Evolutionary conservation across 345 rosid genomes (phyloP).

Genomic region (Orychophragmus violaceus): DNA sequence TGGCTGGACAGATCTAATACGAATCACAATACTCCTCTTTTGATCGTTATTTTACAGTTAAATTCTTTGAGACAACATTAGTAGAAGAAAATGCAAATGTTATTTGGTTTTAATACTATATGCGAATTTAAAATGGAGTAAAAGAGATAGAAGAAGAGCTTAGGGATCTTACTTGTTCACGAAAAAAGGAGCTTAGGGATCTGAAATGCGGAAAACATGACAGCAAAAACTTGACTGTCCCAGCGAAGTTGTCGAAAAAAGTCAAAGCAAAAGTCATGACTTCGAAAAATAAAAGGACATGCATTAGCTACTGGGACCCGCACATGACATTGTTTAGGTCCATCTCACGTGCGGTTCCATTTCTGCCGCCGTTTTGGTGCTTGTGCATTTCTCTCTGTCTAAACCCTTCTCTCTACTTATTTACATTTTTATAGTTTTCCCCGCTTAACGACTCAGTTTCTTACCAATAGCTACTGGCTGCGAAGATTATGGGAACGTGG

Average conservation of each 20-base stretch:
- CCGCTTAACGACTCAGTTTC: background rate
- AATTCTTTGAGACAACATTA: constrained; percentile 1
- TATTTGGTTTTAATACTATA: background rate
- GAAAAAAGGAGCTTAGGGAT: constrained; percentile 56
- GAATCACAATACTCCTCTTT: background rate
- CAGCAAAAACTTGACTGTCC: constrained; percentile 38
- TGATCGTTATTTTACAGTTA: background rate
- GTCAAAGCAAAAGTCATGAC: constrained; percentile 33
- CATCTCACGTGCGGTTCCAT: constrained; percentile 49
- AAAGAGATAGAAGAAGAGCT: background rate
- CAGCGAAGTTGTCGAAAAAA: constrained; percentile 28
- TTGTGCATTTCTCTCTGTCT: constrained; percentile 32
- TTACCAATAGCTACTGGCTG: background rate
- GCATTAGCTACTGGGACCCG: constrained; percentile 37
- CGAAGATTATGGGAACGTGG: background rate
- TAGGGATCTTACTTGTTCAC: too few relatives aligned
- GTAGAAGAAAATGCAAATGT: background rate
- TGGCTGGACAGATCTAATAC: background rate
- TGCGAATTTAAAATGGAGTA: background rate
- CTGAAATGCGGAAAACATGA: constrained; percentile 53
- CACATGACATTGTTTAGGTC: constrained; percentile 11
- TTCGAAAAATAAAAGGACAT: constrained; percentile 16
- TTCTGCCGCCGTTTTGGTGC: constrained; percentile 67
- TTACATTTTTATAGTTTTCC: background rate
- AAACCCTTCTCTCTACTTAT: background rate